Evolutionary conservation across 192 early-diverging fungal species (phyloP).

Genomic region (Coemansia sp.): DNA sequence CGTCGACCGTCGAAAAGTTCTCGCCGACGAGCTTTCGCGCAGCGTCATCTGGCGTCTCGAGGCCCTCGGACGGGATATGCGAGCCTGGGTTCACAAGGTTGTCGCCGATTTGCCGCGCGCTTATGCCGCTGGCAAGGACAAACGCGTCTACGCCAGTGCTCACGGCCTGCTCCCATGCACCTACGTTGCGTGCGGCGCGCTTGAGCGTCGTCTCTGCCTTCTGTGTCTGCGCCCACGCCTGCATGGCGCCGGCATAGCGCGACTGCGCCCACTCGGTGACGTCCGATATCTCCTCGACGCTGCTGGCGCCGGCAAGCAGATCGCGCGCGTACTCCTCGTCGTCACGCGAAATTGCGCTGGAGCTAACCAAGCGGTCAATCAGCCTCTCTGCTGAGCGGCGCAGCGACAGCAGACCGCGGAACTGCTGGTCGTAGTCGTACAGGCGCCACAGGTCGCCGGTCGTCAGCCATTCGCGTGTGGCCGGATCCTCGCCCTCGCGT

Average conservation of each 20-base stretch:
- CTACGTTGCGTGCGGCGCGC: conserved; percentile 38
- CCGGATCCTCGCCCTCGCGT: conserved; percentile 13
- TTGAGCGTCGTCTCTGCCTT: conserved; percentile 17
- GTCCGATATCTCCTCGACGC: conserved; percentile 65
- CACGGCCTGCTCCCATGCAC: conserved; percentile 37
- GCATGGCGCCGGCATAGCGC: conserved; percentile 51
- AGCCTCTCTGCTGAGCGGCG: conserved; percentile 55
- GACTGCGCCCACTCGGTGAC: conserved; percentile 63
- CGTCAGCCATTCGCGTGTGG: conserved; percentile 58
- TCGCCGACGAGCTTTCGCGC: conserved; percentile 26
- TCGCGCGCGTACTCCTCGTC: conserved; percentile 30
- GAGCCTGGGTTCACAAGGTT: conserved; percentile 56
- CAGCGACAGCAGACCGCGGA: conserved; percentile 65
- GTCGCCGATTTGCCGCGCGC: conserved; percentile 60
- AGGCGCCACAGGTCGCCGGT: conserved; percentile 83
- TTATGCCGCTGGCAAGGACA: conserved; percentile 54
- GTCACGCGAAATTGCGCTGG: conserved; percentile 15
- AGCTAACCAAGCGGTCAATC: conserved; percentile 47
- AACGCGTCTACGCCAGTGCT: conserved; percentile 46
- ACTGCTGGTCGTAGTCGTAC: conserved; percentile 79
- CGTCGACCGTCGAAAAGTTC: conserved; percentile 25
- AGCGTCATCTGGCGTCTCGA: conserved; percentile 20
- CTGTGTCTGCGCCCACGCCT: conserved; percentile 16
- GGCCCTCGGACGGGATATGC: conserved; percentile 15
- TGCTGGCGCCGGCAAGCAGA: conserved; percentile 18